A percentile compares a stretch with the other conserved stretches of the same genome.
phyloP scores from a whole-genome alignment of 75 land plant species.

The Pseudotsuga menziesii region DNA sequence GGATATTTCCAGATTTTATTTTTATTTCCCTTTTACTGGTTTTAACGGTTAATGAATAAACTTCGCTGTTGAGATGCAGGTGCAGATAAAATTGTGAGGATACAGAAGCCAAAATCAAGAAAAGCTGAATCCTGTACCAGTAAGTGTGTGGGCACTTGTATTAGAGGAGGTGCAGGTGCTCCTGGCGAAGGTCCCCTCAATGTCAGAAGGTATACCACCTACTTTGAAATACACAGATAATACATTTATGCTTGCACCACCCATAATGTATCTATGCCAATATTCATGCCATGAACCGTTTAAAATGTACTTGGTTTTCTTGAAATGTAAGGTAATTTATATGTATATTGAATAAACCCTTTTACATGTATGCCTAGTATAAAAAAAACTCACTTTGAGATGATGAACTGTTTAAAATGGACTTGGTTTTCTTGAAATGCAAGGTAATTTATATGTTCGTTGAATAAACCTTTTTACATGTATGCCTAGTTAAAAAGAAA shows the following conservation, averaged over 20 bases:
- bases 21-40: neutral
- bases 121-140: constrained; percentile 77
- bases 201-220: constrained; percentile 51
- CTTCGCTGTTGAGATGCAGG: constrained; percentile 14
- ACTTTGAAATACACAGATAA: neutral
- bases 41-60: neutral
- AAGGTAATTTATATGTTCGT: too few relatives aligned
- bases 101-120: constrained; percentile 79
- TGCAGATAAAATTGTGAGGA: constrained; percentile 47
- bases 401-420: too few relatives aligned
- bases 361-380: too few relatives aligned
- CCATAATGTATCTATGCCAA: neutral
- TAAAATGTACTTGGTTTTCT: too few relatives aligned
- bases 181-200: constrained; percentile 96
- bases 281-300: neutral
- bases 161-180: constrained; percentile 76
- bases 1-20: too few relatives aligned
- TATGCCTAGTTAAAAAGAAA: too few relatives aligned
- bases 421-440: too few relatives aligned
- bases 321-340: too few relatives aligned
- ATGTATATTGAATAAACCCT: too few relatives aligned
- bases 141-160: constrained; percentile 89
- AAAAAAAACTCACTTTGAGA: too few relatives aligned
- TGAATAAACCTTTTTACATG: too few relatives aligned
- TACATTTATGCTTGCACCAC: neutral